These are phyloP conservation scores for Boletus rubroflammeus DNA, from an alignment of 768 basidiomycete genomes.

Conservation along the genomic window DNA sequence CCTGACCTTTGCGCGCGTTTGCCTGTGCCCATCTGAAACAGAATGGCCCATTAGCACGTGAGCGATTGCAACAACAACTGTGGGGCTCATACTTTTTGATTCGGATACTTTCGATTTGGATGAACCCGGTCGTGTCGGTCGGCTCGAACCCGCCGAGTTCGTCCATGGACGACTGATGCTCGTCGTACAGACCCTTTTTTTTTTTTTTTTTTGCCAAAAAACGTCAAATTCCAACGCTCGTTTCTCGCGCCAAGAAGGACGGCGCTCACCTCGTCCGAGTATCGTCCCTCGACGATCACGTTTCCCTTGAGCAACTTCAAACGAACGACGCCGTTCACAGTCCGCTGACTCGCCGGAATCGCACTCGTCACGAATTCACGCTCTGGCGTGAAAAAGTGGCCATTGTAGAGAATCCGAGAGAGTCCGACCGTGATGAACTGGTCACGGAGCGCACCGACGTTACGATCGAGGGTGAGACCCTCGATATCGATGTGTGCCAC, in stretches of 20 bases:
- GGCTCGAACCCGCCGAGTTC: slow-evolving; percentile 98
- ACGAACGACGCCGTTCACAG: slow-evolving; percentile 90
- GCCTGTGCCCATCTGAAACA: slow-evolving; percentile 76
- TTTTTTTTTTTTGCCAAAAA: too few species aligned
- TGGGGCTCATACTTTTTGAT: slow-evolving; percentile 80
- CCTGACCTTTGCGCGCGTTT: slow-evolving; percentile 80
- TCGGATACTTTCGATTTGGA: slow-evolving; percentile 94
- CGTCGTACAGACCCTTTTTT: slow-evolving; percentile 88
- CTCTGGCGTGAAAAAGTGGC: slow-evolving; percentile 99
- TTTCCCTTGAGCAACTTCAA: slow-evolving; percentile 96
- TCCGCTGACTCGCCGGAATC: slow-evolving; percentile 92
- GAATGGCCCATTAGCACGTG: not conserved
- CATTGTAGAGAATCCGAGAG: slow-evolving; percentile 93
- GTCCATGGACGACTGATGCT: slow-evolving; percentile 95
- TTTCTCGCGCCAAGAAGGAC: not conserved
- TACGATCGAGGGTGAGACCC: slow-evolving; percentile 96
- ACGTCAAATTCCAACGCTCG: not conserved
- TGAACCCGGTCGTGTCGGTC: slow-evolving; percentile 92
- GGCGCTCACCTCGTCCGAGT: slow-evolving; percentile 69
- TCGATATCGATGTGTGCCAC: slow-evolving; percentile 95
- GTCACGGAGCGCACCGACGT: slow-evolving; percentile 91
- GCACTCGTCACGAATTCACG: slow-evolving; percentile 89
- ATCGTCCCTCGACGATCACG: slow-evolving; percentile 88
- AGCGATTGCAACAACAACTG: not conserved
- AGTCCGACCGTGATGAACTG: slow-evolving; percentile 92